Evolutionary conservation across 805 yeast species (phyloP).

Genomic region (Ogataea nitratoaversa): DNA sequence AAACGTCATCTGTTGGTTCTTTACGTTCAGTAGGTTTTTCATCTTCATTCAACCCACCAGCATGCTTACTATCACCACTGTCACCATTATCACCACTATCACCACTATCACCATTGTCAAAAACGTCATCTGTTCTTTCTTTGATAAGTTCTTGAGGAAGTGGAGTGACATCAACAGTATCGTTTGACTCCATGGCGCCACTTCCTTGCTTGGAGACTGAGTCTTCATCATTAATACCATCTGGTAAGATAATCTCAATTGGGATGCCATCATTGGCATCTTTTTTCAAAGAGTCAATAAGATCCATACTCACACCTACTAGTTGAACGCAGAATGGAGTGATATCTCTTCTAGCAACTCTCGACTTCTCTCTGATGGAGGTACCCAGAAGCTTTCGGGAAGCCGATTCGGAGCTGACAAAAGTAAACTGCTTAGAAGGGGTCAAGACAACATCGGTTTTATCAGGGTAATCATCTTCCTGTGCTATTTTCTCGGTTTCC

Average conservation of each 20-base stretch:
- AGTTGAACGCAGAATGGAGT: conserved; percentile 32
- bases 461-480: conserved; percentile 1
- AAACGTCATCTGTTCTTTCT: no score
- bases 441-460: not conserved
- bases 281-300: conserved; percentile 20
- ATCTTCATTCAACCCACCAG: not conserved
- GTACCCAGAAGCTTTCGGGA: conserved; percentile 13
- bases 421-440: conserved; percentile 6
- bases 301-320: conserved; percentile 15
- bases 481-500: not conserved
- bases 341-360: conserved; percentile 47
- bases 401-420: conserved; percentile 3
- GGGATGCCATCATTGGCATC: conserved; percentile 21
- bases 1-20: no score
- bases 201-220: no score
- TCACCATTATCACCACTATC: not conserved
- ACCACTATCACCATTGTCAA: not conserved
- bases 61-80: not conserved
- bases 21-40: no score
- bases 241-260: conserved; percentile 5
- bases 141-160: no score
- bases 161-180: no score
- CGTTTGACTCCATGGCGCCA: no score
- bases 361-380: conserved; percentile 32
- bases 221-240: not conserved